Conservation (phyloP, 2,329 filamentous ascomycete genomes). For the Cytospora piceae region DNA sequence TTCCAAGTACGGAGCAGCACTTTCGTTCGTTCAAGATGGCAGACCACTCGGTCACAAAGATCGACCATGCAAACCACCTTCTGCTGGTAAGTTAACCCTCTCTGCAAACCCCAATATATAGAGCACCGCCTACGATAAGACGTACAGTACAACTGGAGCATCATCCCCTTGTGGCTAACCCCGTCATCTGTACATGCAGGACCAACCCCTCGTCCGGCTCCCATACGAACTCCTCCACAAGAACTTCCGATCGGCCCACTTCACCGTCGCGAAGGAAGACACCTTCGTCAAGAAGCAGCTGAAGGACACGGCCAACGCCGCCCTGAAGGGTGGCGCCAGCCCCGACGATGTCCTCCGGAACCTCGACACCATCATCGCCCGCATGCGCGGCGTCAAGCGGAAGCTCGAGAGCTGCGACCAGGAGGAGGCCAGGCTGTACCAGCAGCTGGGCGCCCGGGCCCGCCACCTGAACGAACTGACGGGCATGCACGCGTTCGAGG, state of each 20-base stretch:
- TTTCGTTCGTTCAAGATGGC: slow-evolving; percentile 52
- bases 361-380: slow-evolving; percentile 81
- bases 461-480: slow-evolving; percentile 82
- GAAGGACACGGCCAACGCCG: slow-evolving; percentile 67
- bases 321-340: slow-evolving; percentile 63
- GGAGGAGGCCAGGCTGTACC: slow-evolving; percentile 78
- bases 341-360: slow-evolving; percentile 76
- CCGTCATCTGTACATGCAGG: slow-evolving; percentile 52
- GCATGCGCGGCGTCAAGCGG: slow-evolving; percentile 84
- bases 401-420: slow-evolving; percentile 79
- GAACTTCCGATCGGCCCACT: slow-evolving; percentile 87
- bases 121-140: neutral
- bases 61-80: slow-evolving; percentile 76
- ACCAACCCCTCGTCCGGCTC: slow-evolving; percentile 91
- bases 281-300: slow-evolving; percentile 63
- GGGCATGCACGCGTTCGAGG: slow-evolving; percentile 76
- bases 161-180: neutral
- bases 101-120: neutral
- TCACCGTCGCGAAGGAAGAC: slow-evolving; percentile 73
- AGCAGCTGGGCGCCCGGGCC: slow-evolving; percentile 75
- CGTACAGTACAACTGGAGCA: neutral
- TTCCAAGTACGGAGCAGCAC: neutral
- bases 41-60: slow-evolving; percentile 64
- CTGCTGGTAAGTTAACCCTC: slow-evolving; percentile 61
- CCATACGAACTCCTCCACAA: slow-evolving; percentile 91